Evolutionary conservation across 805 yeast species (phyloP).

Genomic region (Saccharomycopsis synnaedendra): DNA sequence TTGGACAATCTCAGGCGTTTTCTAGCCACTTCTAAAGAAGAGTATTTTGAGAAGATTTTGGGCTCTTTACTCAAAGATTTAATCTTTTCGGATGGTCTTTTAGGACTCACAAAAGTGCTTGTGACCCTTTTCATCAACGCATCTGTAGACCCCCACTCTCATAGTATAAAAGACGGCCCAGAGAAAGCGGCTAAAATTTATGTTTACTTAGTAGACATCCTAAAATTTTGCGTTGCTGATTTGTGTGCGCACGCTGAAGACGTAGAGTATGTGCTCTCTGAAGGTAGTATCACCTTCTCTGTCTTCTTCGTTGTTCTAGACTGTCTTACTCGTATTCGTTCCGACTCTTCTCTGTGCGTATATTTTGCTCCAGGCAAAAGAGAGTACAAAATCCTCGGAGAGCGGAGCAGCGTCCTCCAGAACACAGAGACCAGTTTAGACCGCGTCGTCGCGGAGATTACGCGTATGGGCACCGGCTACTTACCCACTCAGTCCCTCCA

Average conservation of each 20-base stretch:
- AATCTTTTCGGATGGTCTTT: background rate
- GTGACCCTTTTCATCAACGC: background rate
- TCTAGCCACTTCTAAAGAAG: background rate
- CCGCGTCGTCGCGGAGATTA: background rate
- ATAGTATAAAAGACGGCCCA: slow-evolving; percentile 1
- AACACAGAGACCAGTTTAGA: background rate
- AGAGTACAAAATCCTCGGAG: slow-evolving; percentile 8
- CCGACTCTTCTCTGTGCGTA: slow-evolving; percentile 2
- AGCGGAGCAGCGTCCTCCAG: background rate
- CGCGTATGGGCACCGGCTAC: background rate
- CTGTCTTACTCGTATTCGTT: slow-evolving; percentile 12
- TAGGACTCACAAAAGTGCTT: background rate
- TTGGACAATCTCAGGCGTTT: slow-evolving; percentile 1
- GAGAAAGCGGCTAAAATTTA: slow-evolving; percentile 2
- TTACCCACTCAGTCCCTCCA: background rate
- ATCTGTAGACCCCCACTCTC: background rate
- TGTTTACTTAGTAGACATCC: background rate
- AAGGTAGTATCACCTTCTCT: background rate
- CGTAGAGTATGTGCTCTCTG: background rate
- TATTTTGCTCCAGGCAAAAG: slow-evolving; percentile 10
- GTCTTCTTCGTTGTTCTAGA: slow-evolving; percentile 9
- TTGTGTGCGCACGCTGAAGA: background rate
- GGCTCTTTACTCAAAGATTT: background rate
- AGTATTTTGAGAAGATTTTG: slow-evolving; percentile 1
- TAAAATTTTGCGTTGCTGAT: background rate